A percentile compares a stretch with the other conserved stretches of the same genome.
These are phyloP conservation scores for Pistacia integerrima DNA, from an alignment of 345 rosid species.

Conservation along the genomic window DNA sequence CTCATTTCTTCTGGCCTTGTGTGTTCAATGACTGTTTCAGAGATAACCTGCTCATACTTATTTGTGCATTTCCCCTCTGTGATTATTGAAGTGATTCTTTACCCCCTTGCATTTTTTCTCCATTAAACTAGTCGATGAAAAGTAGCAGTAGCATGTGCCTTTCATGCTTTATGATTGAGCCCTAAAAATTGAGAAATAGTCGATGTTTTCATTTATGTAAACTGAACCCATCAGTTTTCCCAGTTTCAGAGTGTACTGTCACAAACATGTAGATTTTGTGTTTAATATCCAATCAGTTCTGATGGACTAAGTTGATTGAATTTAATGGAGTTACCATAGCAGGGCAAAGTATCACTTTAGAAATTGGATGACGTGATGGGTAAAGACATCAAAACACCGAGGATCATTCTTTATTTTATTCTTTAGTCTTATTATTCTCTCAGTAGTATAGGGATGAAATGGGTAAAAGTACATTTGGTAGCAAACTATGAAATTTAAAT, in stretches of 20 bases:
- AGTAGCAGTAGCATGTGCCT: not conserved
- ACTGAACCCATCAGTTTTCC: not conserved
- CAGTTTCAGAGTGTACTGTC: not conserved
- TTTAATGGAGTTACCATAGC: not conserved
- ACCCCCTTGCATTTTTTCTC: not conserved
- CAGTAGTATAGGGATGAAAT: not conserved
- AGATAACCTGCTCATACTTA: not conserved
- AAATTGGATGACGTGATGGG: not conserved
- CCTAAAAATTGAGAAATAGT: not conserved
- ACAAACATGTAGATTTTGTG: not conserved
- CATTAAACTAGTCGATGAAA: not conserved
- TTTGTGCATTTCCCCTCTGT: too few species aligned
- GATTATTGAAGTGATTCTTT: too few species aligned
- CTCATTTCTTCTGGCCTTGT: not conserved
- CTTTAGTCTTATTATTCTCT: not conserved
- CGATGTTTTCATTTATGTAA: not conserved
- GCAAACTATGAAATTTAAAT: not conserved
- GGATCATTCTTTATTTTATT: not conserved
- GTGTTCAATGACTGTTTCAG: not conserved
- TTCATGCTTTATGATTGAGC: not conserved
- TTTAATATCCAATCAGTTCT: not conserved
- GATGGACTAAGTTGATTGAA: not conserved
- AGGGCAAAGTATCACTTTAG: not conserved
- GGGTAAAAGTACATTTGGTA: not conserved
- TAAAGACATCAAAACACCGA: not conserved